These are phyloP conservation scores for Colletotrichum musae DNA, from an alignment of 2,329 filamentous ascomycete species.

Conservation along the genomic window DNA sequence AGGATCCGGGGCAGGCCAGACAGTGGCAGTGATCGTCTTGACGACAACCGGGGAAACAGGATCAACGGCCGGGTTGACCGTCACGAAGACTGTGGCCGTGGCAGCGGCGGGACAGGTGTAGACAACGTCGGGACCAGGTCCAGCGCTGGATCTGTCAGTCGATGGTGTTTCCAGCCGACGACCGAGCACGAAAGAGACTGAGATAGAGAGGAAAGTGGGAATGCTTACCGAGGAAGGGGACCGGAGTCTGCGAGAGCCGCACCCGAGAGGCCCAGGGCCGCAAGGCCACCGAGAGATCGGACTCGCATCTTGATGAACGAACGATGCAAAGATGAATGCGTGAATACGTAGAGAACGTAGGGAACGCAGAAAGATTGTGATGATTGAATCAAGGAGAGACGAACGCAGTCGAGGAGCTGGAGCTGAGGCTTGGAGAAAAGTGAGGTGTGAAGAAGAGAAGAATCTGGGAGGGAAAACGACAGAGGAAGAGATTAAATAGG, in stretches of 20 bases:
- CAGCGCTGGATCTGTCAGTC: slow-evolving; percentile 40
- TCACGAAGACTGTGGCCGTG: slow-evolving; percentile 64
- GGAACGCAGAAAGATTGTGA: slow-evolving; percentile 31
- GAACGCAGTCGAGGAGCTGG: slow-evolving; percentile 24
- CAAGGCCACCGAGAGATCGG: slow-evolving; percentile 52
- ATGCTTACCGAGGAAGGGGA: slow-evolving; percentile 50
- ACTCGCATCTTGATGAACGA: slow-evolving; percentile 55
- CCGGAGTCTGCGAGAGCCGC: slow-evolving; percentile 50
- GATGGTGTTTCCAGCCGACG: slow-evolving; percentile 21
- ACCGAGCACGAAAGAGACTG: neutral
- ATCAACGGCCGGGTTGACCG: slow-evolving; percentile 54
- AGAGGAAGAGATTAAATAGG: slow-evolving; percentile 7
- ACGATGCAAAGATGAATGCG: slow-evolving; percentile 24
- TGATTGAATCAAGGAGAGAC: slow-evolving; percentile 31
- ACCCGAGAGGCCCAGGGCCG: slow-evolving; percentile 53
- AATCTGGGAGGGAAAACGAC: neutral
- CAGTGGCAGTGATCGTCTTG: slow-evolving; percentile 35
- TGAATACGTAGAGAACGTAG: slow-evolving; percentile 15
- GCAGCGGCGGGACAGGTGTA: slow-evolving; percentile 54
- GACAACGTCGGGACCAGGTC: slow-evolving; percentile 22
- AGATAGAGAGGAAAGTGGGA: neutral
- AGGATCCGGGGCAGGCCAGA: slow-evolving; percentile 5
- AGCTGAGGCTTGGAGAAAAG: slow-evolving; percentile 33
- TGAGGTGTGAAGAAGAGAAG: slow-evolving; percentile 12
- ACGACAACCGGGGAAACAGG: slow-evolving; percentile 37